Base-by-base conservation (phyloP, 179 eudicot species). In the Silene noctiflora region DNA sequence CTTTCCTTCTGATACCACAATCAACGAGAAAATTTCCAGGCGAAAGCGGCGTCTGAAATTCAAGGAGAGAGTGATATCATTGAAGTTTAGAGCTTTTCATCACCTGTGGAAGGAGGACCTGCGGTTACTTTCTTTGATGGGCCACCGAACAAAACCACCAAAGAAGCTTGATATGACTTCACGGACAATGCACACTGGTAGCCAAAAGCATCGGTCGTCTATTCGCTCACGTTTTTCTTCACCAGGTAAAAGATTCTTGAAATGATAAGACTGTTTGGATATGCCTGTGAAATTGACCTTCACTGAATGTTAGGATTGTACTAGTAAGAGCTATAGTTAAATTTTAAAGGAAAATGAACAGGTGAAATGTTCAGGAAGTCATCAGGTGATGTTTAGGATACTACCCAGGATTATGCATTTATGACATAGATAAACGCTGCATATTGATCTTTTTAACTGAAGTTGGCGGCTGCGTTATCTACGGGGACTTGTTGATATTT, bases 41-140 rank as follows among this genome's bases (percentile, higher is more conserved):
- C 88, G 87, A 85, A 91, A 87, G 83, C 90, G 74, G 48, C 79
- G 67, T 48, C 73, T 78, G 46, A 85, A 33, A 33, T 88, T 91
- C 69, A 87, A 87, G 81, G 98, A 91, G 85, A 85, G 88, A 72
- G 89, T 85, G 19, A 48, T 89, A 44, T 77, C 87, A 12, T 79
- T 96, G 73, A 96, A 91, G 78, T 94, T 84, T 78, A 83, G 89
- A 77, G 90, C 85, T 53, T 84, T 87, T 59, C 93, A 85, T 77
- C 89, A 88, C 69, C 83, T 89, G 21, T 96, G 98, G 98, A 91
- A 90, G 83, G 93, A 91, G 80, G 94, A 91, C 46, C 59, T 90
- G 80, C 91, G 86, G 33, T 71, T 85, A 76, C 89, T 88, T 69
- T 88, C 97, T 60, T 27, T 83, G n/a, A 85, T 78, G 79, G 94